Conservation (phyloP, 2,329 filamentous ascomycete genomes). For the Xylaria sp. region DNA sequence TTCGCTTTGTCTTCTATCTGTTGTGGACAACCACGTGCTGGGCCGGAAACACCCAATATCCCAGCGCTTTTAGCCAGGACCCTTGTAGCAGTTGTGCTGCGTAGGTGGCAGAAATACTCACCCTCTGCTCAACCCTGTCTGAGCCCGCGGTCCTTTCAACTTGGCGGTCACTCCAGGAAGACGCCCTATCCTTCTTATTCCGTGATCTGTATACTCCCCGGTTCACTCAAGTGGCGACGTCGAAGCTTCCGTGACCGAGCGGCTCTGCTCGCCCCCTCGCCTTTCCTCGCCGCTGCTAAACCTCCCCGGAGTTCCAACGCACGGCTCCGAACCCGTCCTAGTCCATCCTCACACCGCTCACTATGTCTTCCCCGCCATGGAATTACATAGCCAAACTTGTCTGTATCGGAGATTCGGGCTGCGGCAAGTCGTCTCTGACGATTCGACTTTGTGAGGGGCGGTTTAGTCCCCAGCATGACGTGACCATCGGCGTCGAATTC, state of each 20-base stretch:
- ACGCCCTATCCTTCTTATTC: background rate
- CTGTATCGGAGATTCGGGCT: slow-evolving; percentile 95
- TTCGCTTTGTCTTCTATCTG: slow-evolving; percentile 14
- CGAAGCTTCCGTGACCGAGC: slow-evolving; percentile 12
- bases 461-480: slow-evolving; percentile 94
- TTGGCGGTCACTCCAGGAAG: slow-evolving; percentile 3
- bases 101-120: slow-evolving; percentile 11
- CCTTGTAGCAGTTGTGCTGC: slow-evolving; percentile 20
- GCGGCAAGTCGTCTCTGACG: slow-evolving; percentile 93
- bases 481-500: slow-evolving; percentile 97
- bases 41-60: slow-evolving; percentile 7
- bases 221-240: slow-evolving; percentile 7
- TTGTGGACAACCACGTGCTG: slow-evolving; percentile 1
- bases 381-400: slow-evolving; percentile 99
- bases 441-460: slow-evolving; percentile 96
- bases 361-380: slow-evolving; percentile 79
- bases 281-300: slow-evolving; percentile 20
- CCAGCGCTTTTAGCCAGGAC: slow-evolving; percentile 4
- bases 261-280: slow-evolving; percentile 14
- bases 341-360: slow-evolving; percentile 34
- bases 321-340: slow-evolving; percentile 13
- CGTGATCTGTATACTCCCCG: slow-evolving; percentile 7
- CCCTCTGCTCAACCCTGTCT: background rate
- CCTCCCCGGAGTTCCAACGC: slow-evolving; percentile 3
- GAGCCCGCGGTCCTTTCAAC: background rate